A percentile compares a stretch with the other conserved stretches of the same genome.
These are phyloP conservation scores for Aspergillus sp. DNA, from an alignment of 2,329 filamentous ascomycete species.

Conservation along the genomic window DNA sequence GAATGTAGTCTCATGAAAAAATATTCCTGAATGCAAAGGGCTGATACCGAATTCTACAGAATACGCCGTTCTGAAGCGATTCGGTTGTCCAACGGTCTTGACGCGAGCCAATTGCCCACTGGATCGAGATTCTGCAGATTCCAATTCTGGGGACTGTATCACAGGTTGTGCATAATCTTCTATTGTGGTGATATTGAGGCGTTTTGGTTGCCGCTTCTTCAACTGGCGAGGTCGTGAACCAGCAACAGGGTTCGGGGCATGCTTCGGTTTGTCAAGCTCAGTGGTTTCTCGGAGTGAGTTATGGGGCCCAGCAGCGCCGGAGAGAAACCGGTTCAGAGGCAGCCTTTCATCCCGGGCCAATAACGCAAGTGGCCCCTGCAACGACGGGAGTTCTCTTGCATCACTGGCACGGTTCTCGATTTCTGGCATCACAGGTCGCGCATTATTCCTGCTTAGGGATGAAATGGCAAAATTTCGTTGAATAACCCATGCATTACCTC, in stretches of 20 bases:
- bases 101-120: neutral
- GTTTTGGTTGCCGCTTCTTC: constrained; percentile 43
- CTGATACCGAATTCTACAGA: constrained; percentile 54
- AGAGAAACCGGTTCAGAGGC: constrained; percentile 39
- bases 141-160: constrained; percentile 20
- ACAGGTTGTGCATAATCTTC: constrained; percentile 46
- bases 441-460: constrained; percentile 34
- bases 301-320: constrained; percentile 13
- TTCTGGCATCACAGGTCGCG: constrained; percentile 38
- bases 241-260: constrained; percentile 8
- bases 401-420: constrained; percentile 18
- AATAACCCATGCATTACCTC: constrained; percentile 34
- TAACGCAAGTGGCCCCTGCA: constrained; percentile 34
- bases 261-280: neutral
- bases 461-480: constrained; percentile 35
- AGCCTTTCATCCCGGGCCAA: constrained; percentile 33
- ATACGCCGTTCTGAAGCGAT: constrained; percentile 51
- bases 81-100: constrained; percentile 44
- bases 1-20: constrained; percentile 57
- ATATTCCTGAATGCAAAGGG: constrained; percentile 52
- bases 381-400: constrained; percentile 21
- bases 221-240: constrained; percentile 20
- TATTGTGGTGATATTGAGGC: constrained; percentile 47
- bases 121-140: constrained; percentile 2
- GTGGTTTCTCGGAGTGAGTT: neutral